Conservation (phyloP, 1,139 yeast genomes). For the Arxiozyma slooffiae region DNA sequence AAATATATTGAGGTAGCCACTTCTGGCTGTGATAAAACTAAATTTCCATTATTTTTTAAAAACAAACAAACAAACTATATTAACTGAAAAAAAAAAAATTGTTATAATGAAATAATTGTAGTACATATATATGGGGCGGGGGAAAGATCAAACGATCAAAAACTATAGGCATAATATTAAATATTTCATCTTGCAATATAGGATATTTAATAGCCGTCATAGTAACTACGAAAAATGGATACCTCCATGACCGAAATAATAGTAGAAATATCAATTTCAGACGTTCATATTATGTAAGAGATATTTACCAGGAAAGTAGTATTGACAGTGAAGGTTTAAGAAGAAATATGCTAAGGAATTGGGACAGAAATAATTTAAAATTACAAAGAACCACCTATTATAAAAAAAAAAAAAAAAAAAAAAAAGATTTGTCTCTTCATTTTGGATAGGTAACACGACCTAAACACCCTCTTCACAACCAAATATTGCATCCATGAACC, state of each 20-base stretch:
- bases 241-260: not conserved
- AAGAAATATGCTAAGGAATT: not conserved
- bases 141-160: not conserved
- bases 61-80: not conserved
- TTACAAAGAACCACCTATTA: not conserved
- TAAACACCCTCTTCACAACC: conserved; percentile 7
- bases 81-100: not conserved
- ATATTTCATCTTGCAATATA: not conserved
- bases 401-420: no score
- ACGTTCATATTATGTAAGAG: not conserved
- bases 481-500: conserved; percentile 18
- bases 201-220: conserved; percentile 7
- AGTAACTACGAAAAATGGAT: conserved; percentile 5
- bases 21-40: not conserved
- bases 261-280: not conserved
- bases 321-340: not conserved
- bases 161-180: conserved; percentile 5
- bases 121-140: conserved; percentile 8
- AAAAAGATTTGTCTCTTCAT: conserved; percentile 17
- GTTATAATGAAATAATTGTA: not conserved
- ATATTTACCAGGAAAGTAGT: not conserved
- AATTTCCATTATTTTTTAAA: conserved; percentile 26
- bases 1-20: not conserved
- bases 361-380: not conserved
- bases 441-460: not conserved